Conservation (phyloP, 768 basidiomycete species). For the Vararia minispora region DNA sequence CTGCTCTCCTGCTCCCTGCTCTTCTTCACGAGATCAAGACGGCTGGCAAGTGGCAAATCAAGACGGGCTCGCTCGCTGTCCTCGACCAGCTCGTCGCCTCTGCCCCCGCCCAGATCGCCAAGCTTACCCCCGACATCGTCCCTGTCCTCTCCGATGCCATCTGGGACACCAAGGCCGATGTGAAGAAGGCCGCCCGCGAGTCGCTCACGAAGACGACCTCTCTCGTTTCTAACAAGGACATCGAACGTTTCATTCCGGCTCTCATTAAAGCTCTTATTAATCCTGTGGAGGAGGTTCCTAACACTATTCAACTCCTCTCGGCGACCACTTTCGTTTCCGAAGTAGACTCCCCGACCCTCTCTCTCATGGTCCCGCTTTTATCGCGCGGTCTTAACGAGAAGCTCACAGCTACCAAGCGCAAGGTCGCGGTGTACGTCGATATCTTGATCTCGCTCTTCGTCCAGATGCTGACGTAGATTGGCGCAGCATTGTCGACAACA, state of each 20-base stretch:
- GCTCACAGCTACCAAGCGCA: slow-evolving; percentile 92
- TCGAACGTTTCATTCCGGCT: slow-evolving; percentile 93
- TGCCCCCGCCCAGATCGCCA: slow-evolving; percentile 74
- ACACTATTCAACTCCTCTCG: slow-evolving; percentile 89
- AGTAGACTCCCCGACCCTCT: slow-evolving; percentile 94
- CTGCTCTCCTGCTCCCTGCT: slow-evolving; percentile 70
- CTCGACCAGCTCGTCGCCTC: slow-evolving; percentile 81
- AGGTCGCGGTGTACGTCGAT: slow-evolving; percentile 83
- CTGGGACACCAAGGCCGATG: slow-evolving; percentile 98
- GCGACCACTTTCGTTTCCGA: slow-evolving; percentile 99
- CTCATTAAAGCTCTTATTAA: slow-evolving; percentile 97
- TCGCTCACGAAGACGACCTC: slow-evolving; percentile 91
- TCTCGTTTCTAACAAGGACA: slow-evolving; percentile 96
- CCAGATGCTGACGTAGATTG: slow-evolving; percentile 13
- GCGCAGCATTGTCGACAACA: slow-evolving; percentile 87
- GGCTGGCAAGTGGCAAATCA: slow-evolving; percentile 96
- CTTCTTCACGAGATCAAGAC: slow-evolving; percentile 91
- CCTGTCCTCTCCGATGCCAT: slow-evolving; percentile 91
- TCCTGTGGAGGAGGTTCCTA: slow-evolving; percentile 98
- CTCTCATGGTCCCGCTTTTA: slow-evolving; percentile 93
- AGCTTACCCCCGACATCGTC: slow-evolving; percentile 90
- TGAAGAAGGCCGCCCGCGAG: slow-evolving; percentile 96
- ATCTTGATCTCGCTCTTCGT: not conserved
- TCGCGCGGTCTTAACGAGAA: slow-evolving; percentile 92
- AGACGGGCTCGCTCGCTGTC: slow-evolving; percentile 74